phyloP scores from a whole-genome alignment of 495 filamentous ascomycete species.

The Tuber melanosporum region DNA sequence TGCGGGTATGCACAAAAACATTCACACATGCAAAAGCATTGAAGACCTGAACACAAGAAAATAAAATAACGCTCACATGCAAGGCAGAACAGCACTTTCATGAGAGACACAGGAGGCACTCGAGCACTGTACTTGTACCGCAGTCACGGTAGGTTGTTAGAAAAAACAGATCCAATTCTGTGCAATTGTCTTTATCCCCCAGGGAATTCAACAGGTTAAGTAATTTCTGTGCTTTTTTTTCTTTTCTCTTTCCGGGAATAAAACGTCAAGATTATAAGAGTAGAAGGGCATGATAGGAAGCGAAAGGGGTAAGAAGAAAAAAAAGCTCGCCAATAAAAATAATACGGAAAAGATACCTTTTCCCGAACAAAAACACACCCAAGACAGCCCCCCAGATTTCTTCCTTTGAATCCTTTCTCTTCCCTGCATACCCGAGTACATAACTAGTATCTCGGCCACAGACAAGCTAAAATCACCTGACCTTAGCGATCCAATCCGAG shows the following conservation, averaged over 20 bases:
- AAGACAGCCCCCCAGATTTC: background rate
- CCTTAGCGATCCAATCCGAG: constrained; percentile 33
- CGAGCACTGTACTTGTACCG: background rate
- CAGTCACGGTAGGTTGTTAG: background rate
- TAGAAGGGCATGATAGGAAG: background rate
- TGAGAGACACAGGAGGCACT: background rate
- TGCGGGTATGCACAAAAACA: background rate
- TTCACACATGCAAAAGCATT: background rate
- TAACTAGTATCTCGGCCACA: background rate
- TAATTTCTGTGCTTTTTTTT: background rate
- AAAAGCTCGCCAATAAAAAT: background rate
- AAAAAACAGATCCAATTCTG: background rate
- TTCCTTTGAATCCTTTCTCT: background rate
- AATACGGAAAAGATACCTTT: background rate
- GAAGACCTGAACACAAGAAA: background rate
- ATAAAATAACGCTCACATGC: background rate
- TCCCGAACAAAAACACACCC: background rate
- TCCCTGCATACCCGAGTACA: background rate
- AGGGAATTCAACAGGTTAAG: background rate
- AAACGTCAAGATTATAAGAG: background rate
- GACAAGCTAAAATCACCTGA: constrained; percentile 29
- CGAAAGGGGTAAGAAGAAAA: background rate
- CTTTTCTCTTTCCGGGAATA: background rate
- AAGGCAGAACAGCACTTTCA: constrained; percentile 1
- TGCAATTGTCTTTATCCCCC: background rate